phyloP scores from a whole-genome alignment of 169 alveolate species.

The Theileria luwenshuni region DNA sequence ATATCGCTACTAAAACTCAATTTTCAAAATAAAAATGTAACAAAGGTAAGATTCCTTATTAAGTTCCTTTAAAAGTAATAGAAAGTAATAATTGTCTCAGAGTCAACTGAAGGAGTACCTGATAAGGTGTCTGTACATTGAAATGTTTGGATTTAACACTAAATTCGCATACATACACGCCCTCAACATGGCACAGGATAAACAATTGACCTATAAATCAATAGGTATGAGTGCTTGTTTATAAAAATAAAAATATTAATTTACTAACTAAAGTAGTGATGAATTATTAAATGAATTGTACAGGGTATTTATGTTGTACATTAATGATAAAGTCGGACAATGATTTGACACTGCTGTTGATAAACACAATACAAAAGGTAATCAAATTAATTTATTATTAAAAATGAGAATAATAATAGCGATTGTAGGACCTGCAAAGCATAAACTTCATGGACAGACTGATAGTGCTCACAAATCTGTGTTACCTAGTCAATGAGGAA shows the following conservation, averaged over 20 bases:
- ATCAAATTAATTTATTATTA: background rate
- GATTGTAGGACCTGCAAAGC: constrained; percentile 80
- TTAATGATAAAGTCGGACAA: constrained; percentile 85
- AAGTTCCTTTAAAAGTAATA: background rate
- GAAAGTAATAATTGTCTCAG: constrained; percentile 41
- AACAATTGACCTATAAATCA: constrained; percentile 84
- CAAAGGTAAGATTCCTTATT: constrained; percentile 27
- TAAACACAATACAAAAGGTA: constrained; percentile 91
- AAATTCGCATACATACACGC: constrained; percentile 92
- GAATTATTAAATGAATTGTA: constrained; percentile 2
- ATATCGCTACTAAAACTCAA: constrained; percentile 33
- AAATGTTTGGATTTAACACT: constrained; percentile 96
- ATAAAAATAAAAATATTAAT: background rate
- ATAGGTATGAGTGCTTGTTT: background rate
- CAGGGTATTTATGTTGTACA: constrained; percentile 90
- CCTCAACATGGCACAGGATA: constrained; percentile 89
- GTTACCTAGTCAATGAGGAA: constrained; percentile 87
- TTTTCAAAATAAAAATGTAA: constrained; percentile 38
- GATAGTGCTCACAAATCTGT: constrained; percentile 87
- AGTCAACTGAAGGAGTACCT: constrained; percentile 82
- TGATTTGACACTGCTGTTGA: constrained; percentile 88
- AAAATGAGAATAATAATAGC: background rate
- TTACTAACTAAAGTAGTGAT: constrained; percentile 48
- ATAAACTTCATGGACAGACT: constrained; percentile 87
- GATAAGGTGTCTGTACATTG: constrained; percentile 91